Base-by-base conservation (phyloP, 352 stramenopile genomes). In the Globisporangium paroecandrum region DNA sequence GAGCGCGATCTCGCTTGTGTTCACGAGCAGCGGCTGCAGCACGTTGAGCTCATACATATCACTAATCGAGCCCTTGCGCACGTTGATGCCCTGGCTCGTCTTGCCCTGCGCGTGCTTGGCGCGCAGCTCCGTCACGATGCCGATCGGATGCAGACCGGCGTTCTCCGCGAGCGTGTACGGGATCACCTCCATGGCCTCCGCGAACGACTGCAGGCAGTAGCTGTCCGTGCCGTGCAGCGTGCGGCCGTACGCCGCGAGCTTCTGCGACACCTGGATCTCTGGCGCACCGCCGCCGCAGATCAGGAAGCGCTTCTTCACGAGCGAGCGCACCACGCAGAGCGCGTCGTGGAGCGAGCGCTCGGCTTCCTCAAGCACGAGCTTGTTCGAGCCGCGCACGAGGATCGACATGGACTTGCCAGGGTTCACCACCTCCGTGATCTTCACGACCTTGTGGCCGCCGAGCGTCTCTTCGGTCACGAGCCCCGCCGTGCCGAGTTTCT, bases 121-220 rank as follows among this genome's bases (percentile, higher is more conserved):
- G 43, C 94, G 89, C 74, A 98, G 79, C 80, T 98, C 94, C 68
- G 98, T 99, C 62, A 99, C 98, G 58, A 99, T 98, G 49, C 97
- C 80, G 76, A 99, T 99, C 38, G 98, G 96, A 82, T 99, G 98
- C 70, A 99, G 84, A 9, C 98, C 98, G 2, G 97, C 97, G 81
- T 99, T 99, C 82, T 99, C 98, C 9, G 98, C 98, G 15, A 99
- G 89, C 46, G 98, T 99, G 83, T 98, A 99, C 6, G 98, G 98
- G 65, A 99, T 98, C 25, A 99, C 88, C 81, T 99, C 97, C 64
- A 99, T 89, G 1, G 97, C 87, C 67, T 99, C 97, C 0, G 97
- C 97, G 78, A 98, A 99, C 7, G 97, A 94, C 76, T 98, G 87
- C 69, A 99, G 87, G 75, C 97, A 99, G 83, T 99, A 99, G 27